Evolutionary conservation across 2,329 filamentous ascomycete genomes (phyloP).

Genomic region (Diaporthe eres): DNA sequence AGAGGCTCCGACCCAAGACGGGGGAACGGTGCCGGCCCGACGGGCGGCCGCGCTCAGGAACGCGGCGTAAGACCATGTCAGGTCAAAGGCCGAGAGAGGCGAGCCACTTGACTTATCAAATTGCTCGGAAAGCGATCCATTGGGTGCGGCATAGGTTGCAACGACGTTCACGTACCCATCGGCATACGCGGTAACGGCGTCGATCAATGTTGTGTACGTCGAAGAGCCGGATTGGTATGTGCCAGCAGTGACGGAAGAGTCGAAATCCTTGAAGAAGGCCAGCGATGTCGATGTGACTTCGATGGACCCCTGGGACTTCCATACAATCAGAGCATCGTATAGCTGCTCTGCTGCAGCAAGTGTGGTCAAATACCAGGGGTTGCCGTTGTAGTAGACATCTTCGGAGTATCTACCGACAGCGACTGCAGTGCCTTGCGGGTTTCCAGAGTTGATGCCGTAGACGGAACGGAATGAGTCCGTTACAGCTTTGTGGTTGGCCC

Average conservation of each 20-base stretch:
- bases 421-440: conserved; percentile 70
- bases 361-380: conserved; percentile 86
- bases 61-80: conserved; percentile 82
- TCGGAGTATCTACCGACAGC: conserved; percentile 78
- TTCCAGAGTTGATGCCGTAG: conserved; percentile 78
- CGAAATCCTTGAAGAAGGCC: conserved; percentile 79
- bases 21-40: conserved; percentile 67
- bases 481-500: conserved; percentile 80
- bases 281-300: conserved; percentile 75
- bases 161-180: conserved; percentile 75
- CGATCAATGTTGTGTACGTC: conserved; percentile 68
- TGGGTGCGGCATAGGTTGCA: conserved; percentile 70
- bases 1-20: conserved; percentile 66
- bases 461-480: conserved; percentile 81
- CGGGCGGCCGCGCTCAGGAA: conserved; percentile 75
- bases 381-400: conserved; percentile 82
- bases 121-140: conserved; percentile 79
- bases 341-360: conserved; percentile 85
- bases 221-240: conserved; percentile 68
- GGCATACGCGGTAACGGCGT: conserved; percentile 70
- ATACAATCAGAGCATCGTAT: conserved; percentile 82
- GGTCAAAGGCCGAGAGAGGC: conserved; percentile 74
- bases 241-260: conserved; percentile 69
- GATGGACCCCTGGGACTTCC: conserved; percentile 74
- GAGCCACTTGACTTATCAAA: conserved; percentile 67